Evolutionary conservation across 768 basidiomycete genomes (phyloP).

Genomic region (Sutorius australiensis): DNA sequence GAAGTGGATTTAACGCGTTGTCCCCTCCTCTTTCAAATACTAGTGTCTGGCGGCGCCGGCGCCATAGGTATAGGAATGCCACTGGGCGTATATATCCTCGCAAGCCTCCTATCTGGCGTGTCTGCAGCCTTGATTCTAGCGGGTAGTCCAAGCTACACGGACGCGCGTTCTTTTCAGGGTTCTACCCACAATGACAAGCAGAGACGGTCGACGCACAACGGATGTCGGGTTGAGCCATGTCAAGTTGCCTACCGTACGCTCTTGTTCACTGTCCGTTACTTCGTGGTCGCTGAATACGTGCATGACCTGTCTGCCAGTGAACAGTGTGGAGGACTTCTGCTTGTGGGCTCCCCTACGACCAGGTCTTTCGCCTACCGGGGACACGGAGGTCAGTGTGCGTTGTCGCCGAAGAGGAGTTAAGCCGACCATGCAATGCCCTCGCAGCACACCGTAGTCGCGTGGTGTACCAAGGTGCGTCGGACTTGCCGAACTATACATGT

Average conservation of each 20-base stretch:
- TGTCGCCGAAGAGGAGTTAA: constrained; percentile 5
- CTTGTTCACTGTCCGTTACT: not conserved
- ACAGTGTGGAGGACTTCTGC: constrained; percentile 55
- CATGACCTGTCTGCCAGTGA: constrained; percentile 37
- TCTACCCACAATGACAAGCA: constrained; percentile 46
- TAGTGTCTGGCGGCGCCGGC: constrained; percentile 11
- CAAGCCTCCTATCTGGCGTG: constrained; percentile 17
- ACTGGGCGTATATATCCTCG: constrained; percentile 14
- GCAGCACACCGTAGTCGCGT: constrained; percentile 49
- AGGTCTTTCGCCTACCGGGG: constrained; percentile 52
- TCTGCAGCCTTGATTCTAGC: constrained; percentile 19
- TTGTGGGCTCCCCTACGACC: constrained; percentile 49
- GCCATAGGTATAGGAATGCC: constrained; percentile 20
- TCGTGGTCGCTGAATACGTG: not conserved
- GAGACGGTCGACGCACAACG: constrained; percentile 62
- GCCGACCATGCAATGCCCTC: constrained; percentile 13
- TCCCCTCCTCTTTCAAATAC: constrained; percentile 5
- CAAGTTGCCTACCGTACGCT: constrained; percentile 60
- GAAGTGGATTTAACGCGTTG: not conserved
- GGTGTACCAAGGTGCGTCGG: constrained; percentile 43
- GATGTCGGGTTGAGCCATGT: constrained; percentile 60
- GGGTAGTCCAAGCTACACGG: constrained; percentile 31
- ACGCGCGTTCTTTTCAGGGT: constrained; percentile 48
- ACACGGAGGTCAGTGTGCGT: constrained; percentile 50
- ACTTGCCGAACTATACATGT: not conserved